A percentile compares a stretch with the other conserved stretches of the same genome.
These are phyloP conservation scores for Cutaneotrichosporon curvatum DNA, from an alignment of 1,284 basidiomycete genomes.

Conservation along the genomic window DNA sequence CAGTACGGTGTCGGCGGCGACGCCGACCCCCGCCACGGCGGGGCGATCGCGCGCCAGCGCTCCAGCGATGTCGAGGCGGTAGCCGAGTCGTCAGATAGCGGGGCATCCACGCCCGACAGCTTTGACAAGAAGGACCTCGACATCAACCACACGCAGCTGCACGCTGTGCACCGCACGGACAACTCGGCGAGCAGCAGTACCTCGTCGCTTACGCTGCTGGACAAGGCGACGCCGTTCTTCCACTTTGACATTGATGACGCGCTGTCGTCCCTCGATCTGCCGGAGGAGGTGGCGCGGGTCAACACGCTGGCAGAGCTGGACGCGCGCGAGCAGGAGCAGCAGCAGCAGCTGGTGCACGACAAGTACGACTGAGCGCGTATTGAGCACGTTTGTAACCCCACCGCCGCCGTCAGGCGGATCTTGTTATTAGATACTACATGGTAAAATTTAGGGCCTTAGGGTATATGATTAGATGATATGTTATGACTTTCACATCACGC, in stretches of 20 bases:
- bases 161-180: neutral
- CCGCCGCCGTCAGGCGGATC: too few species aligned
- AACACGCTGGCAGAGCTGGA: neutral
- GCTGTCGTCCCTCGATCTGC: constrained; percentile 20
- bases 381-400: too few species aligned
- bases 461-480: too few species aligned
- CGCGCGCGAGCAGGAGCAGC: neutral
- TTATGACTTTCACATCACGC: too few species aligned
- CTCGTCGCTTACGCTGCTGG: constrained; percentile 27
- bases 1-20: constrained; percentile 25
- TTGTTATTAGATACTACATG: too few species aligned
- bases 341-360: neutral
- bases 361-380: neutral
- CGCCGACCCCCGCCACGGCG: constrained; percentile 14
- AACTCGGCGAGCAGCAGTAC: constrained; percentile 8
- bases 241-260: constrained; percentile 46
- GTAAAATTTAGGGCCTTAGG: too few species aligned
- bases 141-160: constrained; percentile 1
- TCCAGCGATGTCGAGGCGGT: constrained; percentile 10
- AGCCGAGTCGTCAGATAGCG: neutral
- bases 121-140: constrained; percentile 9
- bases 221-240: constrained; percentile 45
- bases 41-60: constrained; percentile 5
- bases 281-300: neutral
- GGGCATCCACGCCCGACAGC: neutral